Conservation (phyloP, 345 rosid species). For the Eucalyptus albens region DNA sequence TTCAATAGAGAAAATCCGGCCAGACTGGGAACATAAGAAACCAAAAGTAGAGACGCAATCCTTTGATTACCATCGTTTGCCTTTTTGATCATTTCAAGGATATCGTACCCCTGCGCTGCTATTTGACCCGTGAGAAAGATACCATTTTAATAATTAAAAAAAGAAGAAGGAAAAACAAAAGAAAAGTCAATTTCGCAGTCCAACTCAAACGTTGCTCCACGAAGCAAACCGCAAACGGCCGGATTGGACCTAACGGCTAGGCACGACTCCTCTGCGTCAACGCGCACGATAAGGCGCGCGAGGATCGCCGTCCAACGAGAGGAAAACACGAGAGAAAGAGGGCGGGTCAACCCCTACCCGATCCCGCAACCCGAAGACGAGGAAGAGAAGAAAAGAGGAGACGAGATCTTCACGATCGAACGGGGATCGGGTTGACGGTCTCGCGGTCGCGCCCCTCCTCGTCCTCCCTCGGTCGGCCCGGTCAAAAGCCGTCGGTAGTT, state of each 20-base stretch:
- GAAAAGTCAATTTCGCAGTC: background rate
- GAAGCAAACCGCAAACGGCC: background rate
- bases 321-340: background rate
- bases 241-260: background rate
- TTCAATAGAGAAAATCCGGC: background rate
- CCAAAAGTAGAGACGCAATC: background rate
- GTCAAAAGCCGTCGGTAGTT: background rate
- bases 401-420: background rate
- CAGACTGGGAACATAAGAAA: background rate
- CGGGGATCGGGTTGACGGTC: background rate
- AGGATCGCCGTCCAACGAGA: background rate
- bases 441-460: background rate
- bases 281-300: background rate
- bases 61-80: background rate
- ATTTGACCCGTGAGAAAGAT: background rate
- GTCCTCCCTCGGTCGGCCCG: background rate
- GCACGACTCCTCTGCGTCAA: background rate
- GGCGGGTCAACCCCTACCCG: background rate
- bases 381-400: background rate
- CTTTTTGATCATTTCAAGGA: background rate
- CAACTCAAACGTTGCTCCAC: background rate
- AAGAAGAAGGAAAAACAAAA: background rate
- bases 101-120: background rate
- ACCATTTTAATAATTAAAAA: background rate
- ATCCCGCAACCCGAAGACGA: background rate